phyloP scores from a whole-genome alignment of 257 asterid species.

The Solanum habrochaites region DNA sequence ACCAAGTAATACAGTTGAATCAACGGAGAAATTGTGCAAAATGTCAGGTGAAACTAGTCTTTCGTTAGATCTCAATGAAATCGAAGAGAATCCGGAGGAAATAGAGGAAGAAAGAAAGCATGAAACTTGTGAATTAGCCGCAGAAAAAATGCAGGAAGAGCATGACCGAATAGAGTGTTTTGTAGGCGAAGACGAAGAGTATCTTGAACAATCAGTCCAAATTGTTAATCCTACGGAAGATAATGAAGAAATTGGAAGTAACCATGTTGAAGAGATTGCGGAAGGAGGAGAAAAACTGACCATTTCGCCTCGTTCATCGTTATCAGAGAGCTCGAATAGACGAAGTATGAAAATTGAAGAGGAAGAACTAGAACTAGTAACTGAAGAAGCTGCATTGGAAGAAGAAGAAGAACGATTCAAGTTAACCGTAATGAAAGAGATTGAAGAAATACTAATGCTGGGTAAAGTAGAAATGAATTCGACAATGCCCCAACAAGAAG shows the following conservation, averaged over 20 bases:
- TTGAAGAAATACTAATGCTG: background rate
- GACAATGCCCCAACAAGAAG: background rate
- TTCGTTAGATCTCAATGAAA: conserved; percentile 12
- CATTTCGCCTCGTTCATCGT: conserved; percentile 12
- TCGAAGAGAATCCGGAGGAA: background rate
- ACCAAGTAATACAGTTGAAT: background rate
- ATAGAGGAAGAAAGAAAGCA: conserved; percentile 3
- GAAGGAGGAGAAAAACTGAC: conserved; percentile 8
- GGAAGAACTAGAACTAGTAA: conserved; percentile 4
- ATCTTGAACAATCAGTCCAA: background rate
- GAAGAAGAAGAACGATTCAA: conserved; percentile 11
- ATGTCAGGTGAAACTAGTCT: conserved; percentile 5
- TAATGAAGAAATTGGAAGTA: conserved; percentile 10
- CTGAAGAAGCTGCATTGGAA: conserved; percentile 7
- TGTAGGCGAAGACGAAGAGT: background rate
- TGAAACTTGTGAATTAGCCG: background rate
- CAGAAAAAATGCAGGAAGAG: background rate
- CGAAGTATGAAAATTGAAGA: background rate
- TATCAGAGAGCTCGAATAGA: conserved; percentile 6
- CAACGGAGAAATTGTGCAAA: background rate
- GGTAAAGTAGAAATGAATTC: background rate
- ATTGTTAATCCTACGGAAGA: background rate
- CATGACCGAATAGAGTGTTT: background rate
- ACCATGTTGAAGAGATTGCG: conserved; percentile 9
- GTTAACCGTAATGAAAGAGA: background rate